Percentiles rank a stretch among this genome's conserved stretches.
Evolutionary conservation across 352 stramenopile genomes (phyloP).

Genomic region (Aphanomyces cochlioides): DNA sequence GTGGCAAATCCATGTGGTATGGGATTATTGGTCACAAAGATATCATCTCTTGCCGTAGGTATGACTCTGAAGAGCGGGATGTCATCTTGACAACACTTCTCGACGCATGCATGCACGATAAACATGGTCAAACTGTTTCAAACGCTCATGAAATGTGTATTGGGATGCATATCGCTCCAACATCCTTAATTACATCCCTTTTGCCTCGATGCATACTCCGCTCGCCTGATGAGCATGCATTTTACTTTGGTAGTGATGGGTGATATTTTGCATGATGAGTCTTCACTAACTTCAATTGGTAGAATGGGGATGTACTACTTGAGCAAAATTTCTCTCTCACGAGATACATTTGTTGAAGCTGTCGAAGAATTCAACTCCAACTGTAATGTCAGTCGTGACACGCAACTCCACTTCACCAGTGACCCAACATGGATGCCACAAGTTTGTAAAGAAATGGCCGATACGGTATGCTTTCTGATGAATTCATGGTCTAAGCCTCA

Average conservation of each 20-base stretch:
- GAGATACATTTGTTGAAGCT: conserved; percentile 19
- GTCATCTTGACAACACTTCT: conserved; percentile 21
- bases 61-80: conserved; percentile 8
- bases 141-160: conserved; percentile 7
- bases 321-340: conserved; percentile 17
- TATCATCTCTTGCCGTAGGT: conserved; percentile 1
- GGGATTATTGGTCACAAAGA: not conserved
- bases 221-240: not conserved
- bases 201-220: conserved; percentile 3
- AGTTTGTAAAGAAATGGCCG: conserved; percentile 20
- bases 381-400: conserved; percentile 20
- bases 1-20: conserved; percentile 22
- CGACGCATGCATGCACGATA: conserved; percentile 18
- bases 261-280: not conserved
- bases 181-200: conserved; percentile 11
- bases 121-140: not conserved
- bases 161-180: conserved; percentile 16
- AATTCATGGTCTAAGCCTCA: no score
- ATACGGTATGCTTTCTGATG: conserved; percentile 1
- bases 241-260: conserved; percentile 20
- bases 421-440: conserved; percentile 23
- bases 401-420: conserved; percentile 13
- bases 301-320: conserved; percentile 29
- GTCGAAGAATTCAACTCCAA: conserved; percentile 28
- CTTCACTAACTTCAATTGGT: not conserved